phyloP scores from a whole-genome alignment of 108 stramenopile genomes.

The Conticribra weissflogii region DNA sequence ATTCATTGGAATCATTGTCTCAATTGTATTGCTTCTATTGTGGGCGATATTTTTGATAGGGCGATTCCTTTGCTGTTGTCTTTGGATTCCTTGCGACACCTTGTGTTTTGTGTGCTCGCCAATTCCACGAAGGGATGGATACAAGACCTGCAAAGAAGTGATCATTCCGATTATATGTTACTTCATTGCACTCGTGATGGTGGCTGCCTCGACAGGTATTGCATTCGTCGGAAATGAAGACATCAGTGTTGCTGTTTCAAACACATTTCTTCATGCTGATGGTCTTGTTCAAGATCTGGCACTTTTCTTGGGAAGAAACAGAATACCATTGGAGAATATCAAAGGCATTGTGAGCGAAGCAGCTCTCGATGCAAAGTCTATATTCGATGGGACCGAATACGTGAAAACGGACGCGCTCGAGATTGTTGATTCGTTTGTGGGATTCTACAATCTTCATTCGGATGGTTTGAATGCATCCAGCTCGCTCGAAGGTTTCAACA shows the following conservation, averaged over 20 bases:
- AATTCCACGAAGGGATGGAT: constrained; percentile 40
- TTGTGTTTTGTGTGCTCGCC: constrained; percentile 51
- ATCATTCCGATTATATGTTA: constrained; percentile 43
- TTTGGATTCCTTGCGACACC: constrained; percentile 33
- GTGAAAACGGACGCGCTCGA: constrained; percentile 34
- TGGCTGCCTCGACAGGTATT: constrained; percentile 23
- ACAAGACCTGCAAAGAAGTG: constrained; percentile 28
- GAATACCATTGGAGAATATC: constrained; percentile 42
- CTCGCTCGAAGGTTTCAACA: constrained; percentile 23
- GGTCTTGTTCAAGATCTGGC: constrained; percentile 40
- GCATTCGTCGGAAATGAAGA: constrained; percentile 55
- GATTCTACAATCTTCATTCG: constrained; percentile 32
- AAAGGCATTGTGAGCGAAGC: constrained; percentile 38
- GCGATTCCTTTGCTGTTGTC: constrained; percentile 54
- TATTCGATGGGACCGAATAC: constrained; percentile 51
- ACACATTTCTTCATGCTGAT: constrained; percentile 39
- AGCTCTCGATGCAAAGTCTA: constrained; percentile 40
- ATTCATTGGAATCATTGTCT: constrained; percentile 26
- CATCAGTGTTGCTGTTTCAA: constrained; percentile 41
- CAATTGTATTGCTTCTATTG: constrained; percentile 27
- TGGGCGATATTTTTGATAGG: constrained; percentile 49
- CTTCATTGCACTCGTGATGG: constrained; percentile 17
- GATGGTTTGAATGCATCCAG: constrained; percentile 32
- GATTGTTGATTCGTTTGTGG: constrained; percentile 45
- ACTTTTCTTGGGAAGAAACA: constrained; percentile 40